These are phyloP conservation scores for Helenozyma rhizophorensis DNA, from an alignment of 805 yeast species.

Conservation along the genomic window DNA sequence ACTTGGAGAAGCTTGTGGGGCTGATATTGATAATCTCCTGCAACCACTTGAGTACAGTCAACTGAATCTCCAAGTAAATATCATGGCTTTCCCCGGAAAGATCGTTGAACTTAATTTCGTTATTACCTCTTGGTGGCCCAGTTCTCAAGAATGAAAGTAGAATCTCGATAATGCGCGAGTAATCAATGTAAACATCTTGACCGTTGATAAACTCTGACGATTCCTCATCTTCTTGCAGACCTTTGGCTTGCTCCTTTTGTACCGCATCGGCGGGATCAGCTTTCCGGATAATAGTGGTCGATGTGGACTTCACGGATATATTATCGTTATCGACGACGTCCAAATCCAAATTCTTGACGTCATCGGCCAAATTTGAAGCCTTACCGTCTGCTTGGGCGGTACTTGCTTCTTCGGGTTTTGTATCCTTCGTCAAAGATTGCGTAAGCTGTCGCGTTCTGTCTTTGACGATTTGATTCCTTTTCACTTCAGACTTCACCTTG, in stretches of 20 bases:
- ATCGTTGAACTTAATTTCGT: conserved; percentile 19
- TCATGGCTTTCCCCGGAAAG: conserved; percentile 35
- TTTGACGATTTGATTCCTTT: conserved; percentile 19
- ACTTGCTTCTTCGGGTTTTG: neutral
- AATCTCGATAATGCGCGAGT: conserved; percentile 74
- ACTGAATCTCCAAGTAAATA: conserved; percentile 56
- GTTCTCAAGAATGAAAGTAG: conserved; percentile 73
- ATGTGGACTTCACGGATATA: conserved; percentile 22
- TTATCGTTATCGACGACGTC: conserved; percentile 1
- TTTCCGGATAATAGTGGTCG: conserved; percentile 22
- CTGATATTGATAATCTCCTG: conserved; percentile 66
- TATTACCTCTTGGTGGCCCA: conserved; percentile 40
- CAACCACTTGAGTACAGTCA: conserved; percentile 80
- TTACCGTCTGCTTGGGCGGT: too few species aligned
- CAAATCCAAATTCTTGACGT: too few species aligned
- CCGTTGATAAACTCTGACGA: conserved; percentile 32
- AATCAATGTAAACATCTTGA: conserved; percentile 80
- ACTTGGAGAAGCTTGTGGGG: conserved; percentile 69
- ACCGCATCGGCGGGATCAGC: too few species aligned
- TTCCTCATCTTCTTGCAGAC: conserved; percentile 17
- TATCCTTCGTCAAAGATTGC: neutral
- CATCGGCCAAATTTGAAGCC: too few species aligned
- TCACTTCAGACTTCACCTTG: conserved; percentile 56
- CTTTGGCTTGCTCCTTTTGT: conserved; percentile 1
- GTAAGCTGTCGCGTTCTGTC: conserved; percentile 9